Percentiles rank a stretch among this genome's conserved stretches.
These are phyloP conservation scores for Royoungia palumana DNA, from an alignment of 768 basidiomycete species.

Conservation along the genomic window DNA sequence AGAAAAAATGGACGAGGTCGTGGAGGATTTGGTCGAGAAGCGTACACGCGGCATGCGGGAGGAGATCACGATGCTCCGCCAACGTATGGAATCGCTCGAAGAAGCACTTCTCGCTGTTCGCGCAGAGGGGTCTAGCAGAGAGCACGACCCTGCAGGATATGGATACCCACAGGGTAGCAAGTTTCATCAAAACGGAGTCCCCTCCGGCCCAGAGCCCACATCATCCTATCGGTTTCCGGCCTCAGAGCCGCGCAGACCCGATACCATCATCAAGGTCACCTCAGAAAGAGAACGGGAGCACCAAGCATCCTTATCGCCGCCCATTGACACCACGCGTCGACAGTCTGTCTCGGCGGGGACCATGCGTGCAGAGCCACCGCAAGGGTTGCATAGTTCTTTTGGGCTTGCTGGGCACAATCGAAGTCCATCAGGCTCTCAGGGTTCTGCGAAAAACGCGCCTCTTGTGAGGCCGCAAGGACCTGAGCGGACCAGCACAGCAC, in stretches of 20 bases:
- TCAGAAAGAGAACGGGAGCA: slow-evolving; percentile 43
- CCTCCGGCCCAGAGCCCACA: slow-evolving; percentile 28
- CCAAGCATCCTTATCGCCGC: slow-evolving; percentile 39
- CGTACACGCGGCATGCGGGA: slow-evolving; percentile 54
- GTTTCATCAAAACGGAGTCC: slow-evolving; percentile 38
- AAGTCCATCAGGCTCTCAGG: slow-evolving; percentile 10
- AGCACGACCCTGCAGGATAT: slow-evolving; percentile 12
- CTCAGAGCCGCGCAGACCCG: slow-evolving; percentile 33
- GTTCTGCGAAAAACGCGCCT: slow-evolving; percentile 20
- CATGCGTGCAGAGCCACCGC: slow-evolving; percentile 44
- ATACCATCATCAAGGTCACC: slow-evolving; percentile 34
- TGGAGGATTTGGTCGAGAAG: slow-evolving; percentile 61
- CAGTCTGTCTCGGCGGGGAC: slow-evolving; percentile 43
- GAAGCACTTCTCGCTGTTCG: slow-evolving; percentile 35
- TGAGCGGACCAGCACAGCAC: slow-evolving; percentile 18
- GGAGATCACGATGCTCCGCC: slow-evolving; percentile 58
- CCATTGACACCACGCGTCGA: slow-evolving; percentile 47
- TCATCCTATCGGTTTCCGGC: slow-evolving; percentile 50
- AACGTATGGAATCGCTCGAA: slow-evolving; percentile 70
- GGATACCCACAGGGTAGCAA: slow-evolving; percentile 22
- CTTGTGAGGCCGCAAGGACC: slow-evolving; percentile 16
- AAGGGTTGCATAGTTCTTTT: slow-evolving; percentile 15
- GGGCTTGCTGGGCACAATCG: slow-evolving; percentile 20
- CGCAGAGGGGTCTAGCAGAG: slow-evolving; percentile 18
- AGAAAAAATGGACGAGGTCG: slow-evolving; percentile 57